Evolutionary conservation across 2,329 filamentous ascomycete species (phyloP), one percentile per base, ranked within the genome.

Genomic region (Delphinella strobiligena): DNA sequence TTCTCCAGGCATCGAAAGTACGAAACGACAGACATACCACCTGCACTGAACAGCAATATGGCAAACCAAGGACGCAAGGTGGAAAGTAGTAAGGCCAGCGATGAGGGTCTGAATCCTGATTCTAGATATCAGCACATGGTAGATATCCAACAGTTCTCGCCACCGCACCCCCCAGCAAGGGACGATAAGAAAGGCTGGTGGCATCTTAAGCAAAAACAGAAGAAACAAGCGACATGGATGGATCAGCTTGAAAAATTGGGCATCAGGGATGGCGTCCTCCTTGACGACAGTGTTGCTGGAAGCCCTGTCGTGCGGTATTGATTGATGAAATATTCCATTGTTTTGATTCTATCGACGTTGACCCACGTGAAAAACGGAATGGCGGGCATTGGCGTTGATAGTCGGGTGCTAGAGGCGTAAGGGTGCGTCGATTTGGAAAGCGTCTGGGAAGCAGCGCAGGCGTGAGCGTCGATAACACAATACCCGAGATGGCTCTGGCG

Each of bases 141-240:
- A 3, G 51, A 51, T 24, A 44, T 50, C 34, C 18, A 17, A 16
- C 22, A 37, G 29, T 22, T 42, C 46, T 19, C 33, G 45, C 31
- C 46, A 32, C 37, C 40, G 19, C 34, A 41, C 14, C 40, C 40
- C 8, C 38, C 43, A 17, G 32, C 31, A 14, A 47, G 47, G 31
- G 46, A 49, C 7, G 49, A 49, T 40, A 47, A 49, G 27, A 43
- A 45, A 33, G 48, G 51, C 16, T 52, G 51, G 47, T 55, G 51
- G 50, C 41, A 49, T 18, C 18, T 47, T 34, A 60, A 56, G 41
- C 40, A 58, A 38, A 59, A 56, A 22, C 58, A 58, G 43, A 60
- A 57, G 36, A 60, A 56, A 45, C 55, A 55, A 32, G 55, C 54
- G 12, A 55, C 56, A 34, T 64, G 61, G 61, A 63, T 63, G 61